phyloP scores from a whole-genome alignment of 1,284 basidiomycete genomes.

The Moesziomyces sp. region DNA sequence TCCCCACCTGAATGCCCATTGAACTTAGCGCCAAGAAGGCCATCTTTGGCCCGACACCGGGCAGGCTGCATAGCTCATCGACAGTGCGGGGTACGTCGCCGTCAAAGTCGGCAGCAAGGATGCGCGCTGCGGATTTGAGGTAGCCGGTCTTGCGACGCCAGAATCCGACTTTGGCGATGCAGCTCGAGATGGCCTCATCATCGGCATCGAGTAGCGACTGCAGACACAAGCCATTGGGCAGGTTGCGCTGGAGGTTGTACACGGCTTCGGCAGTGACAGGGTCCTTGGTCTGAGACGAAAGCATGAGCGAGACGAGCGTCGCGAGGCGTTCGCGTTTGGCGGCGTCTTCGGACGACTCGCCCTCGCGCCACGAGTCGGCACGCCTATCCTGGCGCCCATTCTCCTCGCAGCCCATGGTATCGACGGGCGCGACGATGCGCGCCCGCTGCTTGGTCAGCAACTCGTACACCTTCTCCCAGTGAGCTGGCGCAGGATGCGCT shows the following conservation, averaged over 20 bases:
- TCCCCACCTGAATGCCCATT: conserved; percentile 90
- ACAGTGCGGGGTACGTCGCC: conserved; percentile 60
- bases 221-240: conserved; percentile 82
- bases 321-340: conserved; percentile 80
- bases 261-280: conserved; percentile 81
- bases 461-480: conserved; percentile 53
- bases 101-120: conserved; percentile 41
- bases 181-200: conserved; percentile 75
- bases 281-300: conserved; percentile 86
- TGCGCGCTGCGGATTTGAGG: conserved; percentile 48
- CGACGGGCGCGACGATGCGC: conserved; percentile 65
- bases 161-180: conserved; percentile 90
- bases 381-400: conserved; percentile 53
- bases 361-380: conserved; percentile 40
- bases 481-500: conserved; percentile 52
- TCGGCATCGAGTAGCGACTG: conserved; percentile 78
- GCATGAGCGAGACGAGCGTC: conserved; percentile 90
- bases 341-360: conserved; percentile 43
- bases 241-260: conserved; percentile 76
- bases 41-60: conserved; percentile 68
- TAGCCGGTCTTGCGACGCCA: conserved; percentile 84
- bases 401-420: conserved; percentile 67
- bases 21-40: conserved; percentile 75
- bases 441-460: conserved; percentile 51
- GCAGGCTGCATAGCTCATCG: conserved; percentile 58